Evolutionary conservation across 1,139 yeast genomes (phyloP).

Genomic region (Candida dubliniensis): DNA sequence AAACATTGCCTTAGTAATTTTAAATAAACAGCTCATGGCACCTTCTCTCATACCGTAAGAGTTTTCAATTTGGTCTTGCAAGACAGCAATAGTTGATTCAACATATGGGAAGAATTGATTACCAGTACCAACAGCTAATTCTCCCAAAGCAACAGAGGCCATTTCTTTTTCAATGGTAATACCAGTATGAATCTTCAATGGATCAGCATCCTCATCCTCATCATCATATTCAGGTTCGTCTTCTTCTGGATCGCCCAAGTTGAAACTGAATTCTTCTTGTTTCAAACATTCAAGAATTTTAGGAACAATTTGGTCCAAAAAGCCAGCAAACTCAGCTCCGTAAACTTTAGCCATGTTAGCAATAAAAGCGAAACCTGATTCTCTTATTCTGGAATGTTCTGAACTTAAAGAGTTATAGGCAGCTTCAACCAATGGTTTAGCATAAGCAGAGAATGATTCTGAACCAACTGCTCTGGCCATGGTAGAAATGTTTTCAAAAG

Average conservation of each 20-base stretch:
- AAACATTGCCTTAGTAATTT: conserved; percentile 72
- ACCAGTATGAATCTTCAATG: conserved; percentile 85
- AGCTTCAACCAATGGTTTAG: conserved; percentile 86
- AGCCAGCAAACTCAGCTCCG: conserved; percentile 85
- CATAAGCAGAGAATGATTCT: conserved; percentile 79
- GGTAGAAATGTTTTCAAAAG: conserved; percentile 90
- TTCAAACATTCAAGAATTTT: conserved; percentile 80
- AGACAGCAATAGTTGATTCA: conserved; percentile 64
- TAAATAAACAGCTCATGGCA: conserved; percentile 81
- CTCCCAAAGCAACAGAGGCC: conserved; percentile 91
- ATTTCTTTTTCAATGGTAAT: conserved; percentile 95
- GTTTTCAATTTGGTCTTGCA: conserved; percentile 75
- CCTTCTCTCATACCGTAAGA: conserved; percentile 92
- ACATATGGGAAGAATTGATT: conserved; percentile 76
- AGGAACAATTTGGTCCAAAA: conserved; percentile 79
- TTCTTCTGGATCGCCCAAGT: conserved; percentile 39
- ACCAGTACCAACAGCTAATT: conserved; percentile 84
- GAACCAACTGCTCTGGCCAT: conserved; percentile 98
- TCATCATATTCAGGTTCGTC: conserved; percentile 50
- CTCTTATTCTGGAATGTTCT: conserved; percentile 83
- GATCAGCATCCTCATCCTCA: conserved; percentile 59
- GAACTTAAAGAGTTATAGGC: conserved; percentile 79
- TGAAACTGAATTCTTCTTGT: conserved; percentile 73
- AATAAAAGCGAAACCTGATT: conserved; percentile 92
- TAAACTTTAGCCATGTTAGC: conserved; percentile 94